Conservation (phyloP, 495 filamentous ascomycete genomes). For the Penicillium psychrofluorescens region DNA sequence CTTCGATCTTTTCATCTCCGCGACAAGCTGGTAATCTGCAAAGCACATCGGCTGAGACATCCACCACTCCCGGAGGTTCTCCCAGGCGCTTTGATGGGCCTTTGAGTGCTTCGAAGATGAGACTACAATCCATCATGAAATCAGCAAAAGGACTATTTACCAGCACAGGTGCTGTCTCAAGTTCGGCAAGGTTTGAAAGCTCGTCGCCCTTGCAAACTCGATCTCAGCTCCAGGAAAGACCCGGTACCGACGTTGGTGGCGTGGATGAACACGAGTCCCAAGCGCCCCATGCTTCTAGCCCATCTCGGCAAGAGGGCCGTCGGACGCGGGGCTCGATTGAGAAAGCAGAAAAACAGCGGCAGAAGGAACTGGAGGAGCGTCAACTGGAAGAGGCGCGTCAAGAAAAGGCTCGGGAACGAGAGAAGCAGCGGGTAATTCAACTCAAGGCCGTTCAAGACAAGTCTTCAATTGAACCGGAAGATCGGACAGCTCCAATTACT, state of each 20-base stretch:
- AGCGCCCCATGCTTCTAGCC: conserved; percentile 18
- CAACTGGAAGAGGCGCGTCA: conserved; percentile 44
- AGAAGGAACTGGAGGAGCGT: conserved; percentile 51
- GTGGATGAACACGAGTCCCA: conserved; percentile 7
- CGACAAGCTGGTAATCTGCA: conserved; percentile 50
- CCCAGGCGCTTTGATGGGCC: conserved; percentile 71
- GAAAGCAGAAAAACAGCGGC: conserved; percentile 55
- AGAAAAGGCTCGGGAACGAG: conserved; percentile 60
- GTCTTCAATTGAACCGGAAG: conserved; percentile 27
- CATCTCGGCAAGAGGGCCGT: conserved; percentile 41
- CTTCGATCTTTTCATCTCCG: conserved; percentile 37
- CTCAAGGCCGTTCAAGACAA: conserved; percentile 28
- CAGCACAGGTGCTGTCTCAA: conserved; percentile 59
- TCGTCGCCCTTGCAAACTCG: conserved; percentile 34
- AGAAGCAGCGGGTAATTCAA: conserved; percentile 47
- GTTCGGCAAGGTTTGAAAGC: conserved; percentile 56
- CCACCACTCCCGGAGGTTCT: conserved; percentile 64
- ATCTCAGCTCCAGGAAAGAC: conserved; percentile 13
- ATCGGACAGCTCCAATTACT: conserved; percentile 27
- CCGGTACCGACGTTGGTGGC: conserved; percentile 5
- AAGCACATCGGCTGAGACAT: conserved; percentile 46
- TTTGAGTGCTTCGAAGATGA: conserved; percentile 80
- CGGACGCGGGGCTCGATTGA: conserved; percentile 71
- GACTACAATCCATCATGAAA: conserved; percentile 79
- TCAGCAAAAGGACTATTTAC: conserved; percentile 77